phyloP scores from a whole-genome alignment of 805 yeast species.

The Starmerella kuoi region DNA sequence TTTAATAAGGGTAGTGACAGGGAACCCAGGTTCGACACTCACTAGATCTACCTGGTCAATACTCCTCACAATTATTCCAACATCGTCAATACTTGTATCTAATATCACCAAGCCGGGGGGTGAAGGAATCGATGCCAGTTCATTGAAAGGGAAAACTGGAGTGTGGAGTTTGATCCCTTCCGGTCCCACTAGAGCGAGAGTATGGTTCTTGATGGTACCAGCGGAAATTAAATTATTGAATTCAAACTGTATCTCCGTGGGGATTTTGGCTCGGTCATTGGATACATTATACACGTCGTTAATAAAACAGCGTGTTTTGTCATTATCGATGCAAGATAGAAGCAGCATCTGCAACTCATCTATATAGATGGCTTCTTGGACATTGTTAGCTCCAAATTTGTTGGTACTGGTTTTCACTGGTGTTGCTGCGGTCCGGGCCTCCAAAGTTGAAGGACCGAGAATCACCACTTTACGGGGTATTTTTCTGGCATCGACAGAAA shows the following conservation, averaged over 20 bases:
- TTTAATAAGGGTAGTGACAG: background rate
- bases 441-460: background rate
- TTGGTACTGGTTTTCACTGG: background rate
- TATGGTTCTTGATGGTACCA: background rate
- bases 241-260: background rate
- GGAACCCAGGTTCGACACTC: background rate
- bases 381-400: background rate
- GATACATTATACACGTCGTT: background rate
- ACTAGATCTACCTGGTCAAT: background rate
- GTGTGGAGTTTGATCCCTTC: background rate
- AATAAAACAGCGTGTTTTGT: no score
- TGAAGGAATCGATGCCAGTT: background rate
- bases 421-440: background rate
- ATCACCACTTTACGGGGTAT: conserved; percentile 7
- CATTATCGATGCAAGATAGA: background rate
- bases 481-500: conserved; percentile 9
- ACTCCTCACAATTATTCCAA: background rate
- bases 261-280: background rate
- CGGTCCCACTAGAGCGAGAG: background rate
- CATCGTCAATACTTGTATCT: background rate
- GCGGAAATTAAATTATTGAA: background rate
- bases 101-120: background rate
- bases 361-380: background rate
- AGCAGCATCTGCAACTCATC: conserved; percentile 1
- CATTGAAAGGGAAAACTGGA: background rate